Evolutionary conservation across 805 yeast genomes (phyloP).

Genomic region (Metschnikowia picachoensis): DNA sequence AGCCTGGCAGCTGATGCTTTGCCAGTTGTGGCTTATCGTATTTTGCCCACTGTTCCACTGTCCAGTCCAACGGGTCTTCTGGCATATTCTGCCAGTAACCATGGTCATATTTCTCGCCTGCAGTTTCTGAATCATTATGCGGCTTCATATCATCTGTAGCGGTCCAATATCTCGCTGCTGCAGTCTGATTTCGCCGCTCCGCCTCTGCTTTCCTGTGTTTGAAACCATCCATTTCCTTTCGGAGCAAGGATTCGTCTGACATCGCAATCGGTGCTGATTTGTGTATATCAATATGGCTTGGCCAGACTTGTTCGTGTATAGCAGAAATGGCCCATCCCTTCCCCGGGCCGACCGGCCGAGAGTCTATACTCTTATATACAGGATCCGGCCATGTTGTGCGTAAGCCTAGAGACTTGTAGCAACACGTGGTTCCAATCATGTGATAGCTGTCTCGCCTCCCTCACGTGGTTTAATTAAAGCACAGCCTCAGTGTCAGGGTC

Average conservation of each 20-base stretch:
- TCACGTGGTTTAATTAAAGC: too few relatives aligned
- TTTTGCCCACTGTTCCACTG: conserved; percentile 61
- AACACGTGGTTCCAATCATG: too few relatives aligned
- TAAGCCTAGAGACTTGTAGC: too few relatives aligned
- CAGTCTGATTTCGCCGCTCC: conserved; percentile 7
- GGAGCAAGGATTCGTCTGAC: not conserved
- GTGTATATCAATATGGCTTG: not conserved
- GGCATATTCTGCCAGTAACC: not conserved
- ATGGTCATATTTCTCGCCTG: not conserved
- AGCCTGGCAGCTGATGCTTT: conserved; percentile 23
- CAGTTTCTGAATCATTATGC: not conserved
- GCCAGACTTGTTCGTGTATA: not conserved
- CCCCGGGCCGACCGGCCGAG: not conserved
- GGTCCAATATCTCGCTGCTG: not conserved
- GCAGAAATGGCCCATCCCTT: conserved; percentile 1
- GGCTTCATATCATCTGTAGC: not conserved
- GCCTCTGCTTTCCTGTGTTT: conserved; percentile 6
- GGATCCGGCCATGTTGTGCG: too few relatives aligned
- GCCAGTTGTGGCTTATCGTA: conserved; percentile 10
- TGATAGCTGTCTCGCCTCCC: too few relatives aligned
- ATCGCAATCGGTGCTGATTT: not conserved
- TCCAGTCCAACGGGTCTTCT: conserved; percentile 21
- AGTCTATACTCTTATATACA: too few relatives aligned
- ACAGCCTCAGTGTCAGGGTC: too few relatives aligned
- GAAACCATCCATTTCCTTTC: conserved; percentile 7